Conservation (phyloP, 1,284 basidiomycete species). For the Cutaneotrichosporon dermatis region DNA sequence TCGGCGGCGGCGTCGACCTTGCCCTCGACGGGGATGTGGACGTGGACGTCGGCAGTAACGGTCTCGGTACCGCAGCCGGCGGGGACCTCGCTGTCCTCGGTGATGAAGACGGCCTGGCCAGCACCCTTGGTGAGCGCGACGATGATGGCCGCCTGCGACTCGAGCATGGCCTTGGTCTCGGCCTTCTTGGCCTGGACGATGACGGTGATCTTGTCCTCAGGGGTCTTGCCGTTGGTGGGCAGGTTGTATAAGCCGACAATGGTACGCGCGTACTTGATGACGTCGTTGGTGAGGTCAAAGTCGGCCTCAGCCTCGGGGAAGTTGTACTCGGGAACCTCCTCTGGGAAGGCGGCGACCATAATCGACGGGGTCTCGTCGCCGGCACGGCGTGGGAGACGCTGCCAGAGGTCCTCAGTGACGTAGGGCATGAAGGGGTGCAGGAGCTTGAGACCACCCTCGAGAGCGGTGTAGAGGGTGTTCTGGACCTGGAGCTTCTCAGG, state of each 20-base stretch:
- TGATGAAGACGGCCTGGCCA: conserved; percentile 63
- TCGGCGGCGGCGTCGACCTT: conserved; percentile 78
- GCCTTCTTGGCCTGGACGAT: conserved; percentile 69
- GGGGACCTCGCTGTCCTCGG: conserved; percentile 60
- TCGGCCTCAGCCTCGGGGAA: conserved; percentile 72
- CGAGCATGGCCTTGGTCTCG: conserved; percentile 63
- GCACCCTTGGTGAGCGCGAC: conserved; percentile 84
- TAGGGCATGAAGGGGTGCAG: conserved; percentile 99
- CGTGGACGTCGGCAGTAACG: conserved; percentile 67
- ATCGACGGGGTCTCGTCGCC: conserved; percentile 80
- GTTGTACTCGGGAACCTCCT: conserved; percentile 55
- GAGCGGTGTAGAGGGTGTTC: conserved; percentile 91
- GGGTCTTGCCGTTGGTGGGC: conserved; percentile 63
- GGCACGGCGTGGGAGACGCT: conserved; percentile 79
- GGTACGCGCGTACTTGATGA: conserved; percentile 74
- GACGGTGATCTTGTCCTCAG: conserved; percentile 55
- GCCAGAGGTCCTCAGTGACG: conserved; percentile 98
- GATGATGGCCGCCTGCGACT: conserved; percentile 70
- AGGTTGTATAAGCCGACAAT: conserved; percentile 88
- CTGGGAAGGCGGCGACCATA: conserved; percentile 81
- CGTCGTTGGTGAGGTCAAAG: conserved; percentile 82
- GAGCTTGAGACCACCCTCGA: conserved; percentile 83
- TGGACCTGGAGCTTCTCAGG: conserved; percentile 77
- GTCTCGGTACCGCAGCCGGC: conserved; percentile 81
- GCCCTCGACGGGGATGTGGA: conserved; percentile 82